A percentile compares a stretch with the other conserved stretches of the same genome.
Evolutionary conservation across 73 alveolate genomes (phyloP).

Genomic region (Uronychia setigera): DNA sequence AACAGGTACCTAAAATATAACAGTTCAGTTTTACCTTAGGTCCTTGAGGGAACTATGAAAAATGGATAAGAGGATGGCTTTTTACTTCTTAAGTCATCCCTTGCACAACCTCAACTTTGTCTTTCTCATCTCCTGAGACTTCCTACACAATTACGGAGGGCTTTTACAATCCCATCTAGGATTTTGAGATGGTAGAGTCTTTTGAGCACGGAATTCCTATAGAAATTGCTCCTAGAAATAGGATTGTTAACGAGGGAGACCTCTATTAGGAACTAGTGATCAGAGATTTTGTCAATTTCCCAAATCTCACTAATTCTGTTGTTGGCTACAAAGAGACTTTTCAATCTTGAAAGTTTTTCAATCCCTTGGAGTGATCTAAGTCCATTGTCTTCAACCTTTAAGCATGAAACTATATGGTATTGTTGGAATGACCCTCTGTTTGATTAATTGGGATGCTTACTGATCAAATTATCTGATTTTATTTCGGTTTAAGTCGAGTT

Average conservation of each 20-base stretch:
- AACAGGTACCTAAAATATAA: slow-evolving; percentile 43
- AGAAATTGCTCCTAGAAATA: slow-evolving; percentile 71
- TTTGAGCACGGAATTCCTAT: slow-evolving; percentile 60
- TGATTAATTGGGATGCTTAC: neutral
- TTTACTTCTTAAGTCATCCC: slow-evolving; percentile 9
- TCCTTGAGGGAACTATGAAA: slow-evolving; percentile 22
- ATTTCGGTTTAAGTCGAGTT: slow-evolving; percentile 62
- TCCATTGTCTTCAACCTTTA: slow-evolving; percentile 65
- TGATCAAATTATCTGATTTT: slow-evolving; percentile 59
- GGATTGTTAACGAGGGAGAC: slow-evolving; percentile 66
- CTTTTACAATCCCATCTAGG: slow-evolving; percentile 56
- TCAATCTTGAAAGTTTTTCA: slow-evolving; percentile 43
- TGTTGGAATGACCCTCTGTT: slow-evolving; percentile 11
- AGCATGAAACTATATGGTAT: slow-evolving; percentile 26
- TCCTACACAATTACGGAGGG: slow-evolving; percentile 62
- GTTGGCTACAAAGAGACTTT: slow-evolving; percentile 30
- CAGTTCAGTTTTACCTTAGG: neutral
- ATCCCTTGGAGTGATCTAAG: neutral
- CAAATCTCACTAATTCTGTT: slow-evolving; percentile 66
- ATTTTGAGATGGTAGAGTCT: slow-evolving; percentile 59
- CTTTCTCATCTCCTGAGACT: slow-evolving; percentile 69
- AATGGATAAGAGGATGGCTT: slow-evolving; percentile 48
- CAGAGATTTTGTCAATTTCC: slow-evolving; percentile 57
- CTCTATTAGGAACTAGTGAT: slow-evolving; percentile 38
- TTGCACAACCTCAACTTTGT: slow-evolving; percentile 56